A percentile compares a stretch with the other conserved stretches of the same genome.
phyloP scores from a whole-genome alignment of 2,329 filamentous ascomycete species.

The Chrysoporthe austroafricana region DNA sequence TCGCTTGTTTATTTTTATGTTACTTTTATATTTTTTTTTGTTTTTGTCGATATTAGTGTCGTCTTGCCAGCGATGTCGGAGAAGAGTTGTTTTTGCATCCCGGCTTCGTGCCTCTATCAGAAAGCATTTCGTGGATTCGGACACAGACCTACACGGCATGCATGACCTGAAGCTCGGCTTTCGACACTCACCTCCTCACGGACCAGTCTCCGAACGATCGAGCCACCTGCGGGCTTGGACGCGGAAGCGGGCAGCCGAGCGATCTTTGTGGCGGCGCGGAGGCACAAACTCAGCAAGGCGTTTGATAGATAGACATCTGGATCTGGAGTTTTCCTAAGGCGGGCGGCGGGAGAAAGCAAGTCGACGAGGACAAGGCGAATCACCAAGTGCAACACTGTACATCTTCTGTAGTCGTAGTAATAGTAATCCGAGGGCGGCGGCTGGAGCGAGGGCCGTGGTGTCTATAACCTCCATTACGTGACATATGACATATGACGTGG shows the following conservation, averaged over 20 bases:
- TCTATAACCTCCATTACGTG: neutral
- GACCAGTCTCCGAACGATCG: neutral
- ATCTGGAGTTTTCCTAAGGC: neutral
- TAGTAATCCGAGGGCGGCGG: slow-evolving; percentile 12
- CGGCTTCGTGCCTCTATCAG: neutral
- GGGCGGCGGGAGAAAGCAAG: neutral
- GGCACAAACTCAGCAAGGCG: neutral
- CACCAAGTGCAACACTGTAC: slow-evolving; percentile 10
- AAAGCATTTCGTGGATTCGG: too few species aligned
- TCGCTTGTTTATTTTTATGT: neutral
- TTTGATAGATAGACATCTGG: slow-evolving; percentile 6
- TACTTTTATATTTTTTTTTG: neutral
- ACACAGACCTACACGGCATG: neutral
- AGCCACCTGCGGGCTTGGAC: neutral
- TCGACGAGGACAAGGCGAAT: neutral
- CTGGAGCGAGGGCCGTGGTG: slow-evolving; percentile 1
- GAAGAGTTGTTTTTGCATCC: neutral
- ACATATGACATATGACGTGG: neutral
- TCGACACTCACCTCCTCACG: neutral
- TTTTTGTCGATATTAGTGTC: neutral
- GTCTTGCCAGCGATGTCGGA: neutral
- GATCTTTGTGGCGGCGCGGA: neutral
- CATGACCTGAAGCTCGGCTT: neutral
- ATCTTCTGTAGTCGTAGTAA: slow-evolving; percentile 14
- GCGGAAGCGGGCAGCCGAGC: neutral